Conservation (phyloP, 352 stramenopile species). For the Blastocystis sp. region DNA sequence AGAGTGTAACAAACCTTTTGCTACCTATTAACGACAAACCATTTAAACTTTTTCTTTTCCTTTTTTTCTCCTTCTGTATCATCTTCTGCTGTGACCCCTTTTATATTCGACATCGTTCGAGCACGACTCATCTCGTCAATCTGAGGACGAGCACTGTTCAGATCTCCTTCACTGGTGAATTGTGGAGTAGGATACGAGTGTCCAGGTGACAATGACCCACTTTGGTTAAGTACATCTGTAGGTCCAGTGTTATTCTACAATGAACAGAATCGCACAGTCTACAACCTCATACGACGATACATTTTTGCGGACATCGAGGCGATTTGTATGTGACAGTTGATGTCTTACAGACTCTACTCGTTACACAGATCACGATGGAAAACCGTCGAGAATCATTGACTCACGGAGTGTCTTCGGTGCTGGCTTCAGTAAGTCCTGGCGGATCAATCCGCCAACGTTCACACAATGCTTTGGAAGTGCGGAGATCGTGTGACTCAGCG, state of each 20-base stretch:
- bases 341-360: not conserved
- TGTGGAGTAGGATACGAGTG: not conserved
- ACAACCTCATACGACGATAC: too few relatives aligned
- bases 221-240: not conserved
- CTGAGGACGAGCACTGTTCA: constrained; percentile 31
- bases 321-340: not conserved
- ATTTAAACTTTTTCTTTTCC: not conserved
- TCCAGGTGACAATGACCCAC: not conserved
- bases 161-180: not conserved
- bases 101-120: not conserved
- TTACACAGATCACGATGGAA: not conserved
- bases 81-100: not conserved
- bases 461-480: constrained; percentile 37
- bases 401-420: not conserved
- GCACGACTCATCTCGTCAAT: not conserved
- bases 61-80: not conserved
- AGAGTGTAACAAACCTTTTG: too few relatives aligned
- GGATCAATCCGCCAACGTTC: not conserved
- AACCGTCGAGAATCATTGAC: not conserved
- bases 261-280: too few relatives aligned
- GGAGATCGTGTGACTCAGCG: not conserved
- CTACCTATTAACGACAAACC: not conserved
- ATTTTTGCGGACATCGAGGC: not conserved
- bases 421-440: not conserved
- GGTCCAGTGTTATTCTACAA: not conserved